These are phyloP conservation scores for Alternaria incomplexa DNA, from an alignment of 2,329 filamentous ascomycete genomes.

Conservation along the genomic window DNA sequence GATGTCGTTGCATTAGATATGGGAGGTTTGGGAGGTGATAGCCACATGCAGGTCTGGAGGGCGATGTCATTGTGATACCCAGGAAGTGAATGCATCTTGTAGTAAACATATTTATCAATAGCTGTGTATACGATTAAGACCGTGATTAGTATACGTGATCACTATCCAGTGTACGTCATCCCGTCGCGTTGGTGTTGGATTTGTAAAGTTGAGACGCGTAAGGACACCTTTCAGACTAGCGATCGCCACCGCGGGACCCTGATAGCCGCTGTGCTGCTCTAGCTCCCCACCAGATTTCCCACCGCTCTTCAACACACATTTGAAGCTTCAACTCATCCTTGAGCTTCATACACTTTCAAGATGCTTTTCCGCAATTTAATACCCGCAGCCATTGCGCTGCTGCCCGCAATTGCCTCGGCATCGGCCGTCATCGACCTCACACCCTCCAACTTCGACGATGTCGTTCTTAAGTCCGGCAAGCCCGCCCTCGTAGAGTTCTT, in stretches of 20 bases:
- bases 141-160: neutral
- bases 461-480: constrained; percentile 90
- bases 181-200: constrained; percentile 17
- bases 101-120: neutral
- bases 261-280: constrained; percentile 17
- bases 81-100: neutral
- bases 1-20: constrained; percentile 29
- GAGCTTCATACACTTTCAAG: constrained; percentile 23
- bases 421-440: constrained; percentile 90
- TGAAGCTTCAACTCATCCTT: constrained; percentile 24
- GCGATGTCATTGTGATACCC: neutral
- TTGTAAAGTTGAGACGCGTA: constrained; percentile 29
- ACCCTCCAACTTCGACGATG: constrained; percentile 87
- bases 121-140: no score
- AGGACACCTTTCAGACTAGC: constrained; percentile 41
- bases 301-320: constrained; percentile 18
- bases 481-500: constrained; percentile 98
- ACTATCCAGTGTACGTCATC: neutral
- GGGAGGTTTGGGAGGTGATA: neutral
- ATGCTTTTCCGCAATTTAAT: constrained; percentile 45
- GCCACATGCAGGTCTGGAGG: neutral
- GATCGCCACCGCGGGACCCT: constrained; percentile 24
- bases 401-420: constrained; percentile 58
- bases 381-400: constrained; percentile 41
- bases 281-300: constrained; percentile 21